Conservation (phyloP, 441 rosid species). For the Jatropha multifida region DNA sequence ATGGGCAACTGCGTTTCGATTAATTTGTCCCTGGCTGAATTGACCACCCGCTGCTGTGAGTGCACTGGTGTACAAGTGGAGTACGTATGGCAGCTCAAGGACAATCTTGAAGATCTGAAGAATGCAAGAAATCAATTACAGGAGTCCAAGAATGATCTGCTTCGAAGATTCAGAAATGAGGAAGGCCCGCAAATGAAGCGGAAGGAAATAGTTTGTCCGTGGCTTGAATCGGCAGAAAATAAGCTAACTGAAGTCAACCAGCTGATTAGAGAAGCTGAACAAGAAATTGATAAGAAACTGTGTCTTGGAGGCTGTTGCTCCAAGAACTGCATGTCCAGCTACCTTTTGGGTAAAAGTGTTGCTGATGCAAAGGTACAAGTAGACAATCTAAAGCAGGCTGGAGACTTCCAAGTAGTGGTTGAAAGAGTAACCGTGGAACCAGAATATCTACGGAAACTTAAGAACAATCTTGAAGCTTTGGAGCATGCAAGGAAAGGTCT, state of each 20-base stretch:
- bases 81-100: neutral
- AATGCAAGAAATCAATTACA: neutral
- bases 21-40: neutral
- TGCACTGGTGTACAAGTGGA: neutral
- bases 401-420: neutral
- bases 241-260: neutral
- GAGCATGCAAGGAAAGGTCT: neutral
- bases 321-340: slow-evolving; percentile 4
- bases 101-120: neutral
- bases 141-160: neutral
- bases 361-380: neutral
- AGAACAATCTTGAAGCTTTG: neutral
- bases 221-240: neutral
- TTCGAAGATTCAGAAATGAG: neutral
- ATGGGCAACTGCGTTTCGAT: neutral
- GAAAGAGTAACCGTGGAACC: neutral
- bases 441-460: neutral
- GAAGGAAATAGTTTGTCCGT: neutral
- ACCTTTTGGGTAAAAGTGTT: neutral
- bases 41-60: neutral
- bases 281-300: neutral
- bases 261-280: neutral
- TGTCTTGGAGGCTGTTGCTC: slow-evolving; percentile 1
- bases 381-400: neutral
- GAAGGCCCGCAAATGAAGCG: neutral